Percentiles rank a stretch among this genome's conserved stretches.
Evolutionary conservation across 148 eudicot species (phyloP).

Genomic region (Persicaria tinctoria): DNA sequence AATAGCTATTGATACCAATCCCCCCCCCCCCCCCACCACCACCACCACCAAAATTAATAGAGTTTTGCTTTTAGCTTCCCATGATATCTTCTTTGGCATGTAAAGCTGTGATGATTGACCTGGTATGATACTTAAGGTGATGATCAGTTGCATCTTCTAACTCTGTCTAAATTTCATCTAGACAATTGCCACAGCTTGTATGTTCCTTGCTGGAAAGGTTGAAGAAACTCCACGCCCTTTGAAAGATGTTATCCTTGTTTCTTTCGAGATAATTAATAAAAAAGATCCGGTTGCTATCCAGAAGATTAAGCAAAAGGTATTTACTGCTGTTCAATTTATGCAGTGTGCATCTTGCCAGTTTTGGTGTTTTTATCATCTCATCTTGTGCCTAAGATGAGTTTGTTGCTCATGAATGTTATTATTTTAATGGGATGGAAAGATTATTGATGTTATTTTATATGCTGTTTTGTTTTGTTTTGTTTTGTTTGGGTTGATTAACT

Average conservation of each 20-base stretch:
- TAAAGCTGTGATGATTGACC: background rate
- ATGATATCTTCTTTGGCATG: background rate
- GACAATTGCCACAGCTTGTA: conserved; percentile 92
- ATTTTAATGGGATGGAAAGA: background rate
- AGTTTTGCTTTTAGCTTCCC: background rate
- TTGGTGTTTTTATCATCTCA: background rate
- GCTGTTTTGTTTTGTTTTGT: background rate
- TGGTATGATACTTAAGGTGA: background rate
- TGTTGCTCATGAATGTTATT: background rate
- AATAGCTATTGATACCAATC: background rate
- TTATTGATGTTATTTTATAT: background rate
- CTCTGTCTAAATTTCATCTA: conserved; percentile 20
- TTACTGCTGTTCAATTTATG: background rate
- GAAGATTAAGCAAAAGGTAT: conserved; percentile 87
- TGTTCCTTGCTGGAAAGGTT: conserved; percentile 99
- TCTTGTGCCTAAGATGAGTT: background rate
- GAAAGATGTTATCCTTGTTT: conserved; percentile 87
- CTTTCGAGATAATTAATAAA: conserved; percentile 82
- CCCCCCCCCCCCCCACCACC: no score
- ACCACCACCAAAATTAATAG: background rate
- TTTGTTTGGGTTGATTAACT: no score
- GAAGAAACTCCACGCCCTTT: conserved; percentile 99
- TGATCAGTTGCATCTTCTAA: background rate
- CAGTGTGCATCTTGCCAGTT: background rate
- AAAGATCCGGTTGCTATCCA: conserved; percentile 79